Conservation (phyloP, 2,329 filamentous ascomycete species). For the Fusarium torulosum region DNA sequence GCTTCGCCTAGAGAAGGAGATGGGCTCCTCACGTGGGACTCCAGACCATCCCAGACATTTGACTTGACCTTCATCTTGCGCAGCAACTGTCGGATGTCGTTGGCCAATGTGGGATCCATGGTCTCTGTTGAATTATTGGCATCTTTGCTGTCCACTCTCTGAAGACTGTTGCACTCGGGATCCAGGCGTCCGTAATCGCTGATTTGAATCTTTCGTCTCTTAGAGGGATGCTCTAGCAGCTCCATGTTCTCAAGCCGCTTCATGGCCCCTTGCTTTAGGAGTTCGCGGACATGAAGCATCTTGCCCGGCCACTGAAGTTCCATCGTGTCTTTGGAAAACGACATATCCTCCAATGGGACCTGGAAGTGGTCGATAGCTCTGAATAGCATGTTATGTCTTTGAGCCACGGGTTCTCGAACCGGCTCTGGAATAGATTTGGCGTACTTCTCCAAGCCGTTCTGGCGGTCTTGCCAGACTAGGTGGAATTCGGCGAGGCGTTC, state of each 20-base stretch:
- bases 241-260: neutral
- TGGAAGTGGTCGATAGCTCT: neutral
- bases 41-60: neutral
- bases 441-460: neutral
- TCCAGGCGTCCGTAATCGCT: neutral
- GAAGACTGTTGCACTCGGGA: neutral
- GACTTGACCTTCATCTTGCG: neutral
- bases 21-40: neutral
- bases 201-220: neutral
- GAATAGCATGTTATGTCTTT: neutral
- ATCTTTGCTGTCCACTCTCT: neutral
- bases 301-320: neutral
- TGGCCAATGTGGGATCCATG: neutral
- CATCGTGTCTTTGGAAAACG: neutral
- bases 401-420: neutral
- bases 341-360: neutral
- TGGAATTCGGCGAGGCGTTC: neutral
- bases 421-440: neutral
- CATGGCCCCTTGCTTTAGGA: neutral
- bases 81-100: neutral
- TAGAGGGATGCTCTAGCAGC: neutral
- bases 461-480: neutral
- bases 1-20: neutral
- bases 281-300: neutral
- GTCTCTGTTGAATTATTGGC: neutral